These are phyloP conservation scores for Solanum chacoense DNA, from an alignment of 305 asterid genomes.

Conservation along the genomic window DNA sequence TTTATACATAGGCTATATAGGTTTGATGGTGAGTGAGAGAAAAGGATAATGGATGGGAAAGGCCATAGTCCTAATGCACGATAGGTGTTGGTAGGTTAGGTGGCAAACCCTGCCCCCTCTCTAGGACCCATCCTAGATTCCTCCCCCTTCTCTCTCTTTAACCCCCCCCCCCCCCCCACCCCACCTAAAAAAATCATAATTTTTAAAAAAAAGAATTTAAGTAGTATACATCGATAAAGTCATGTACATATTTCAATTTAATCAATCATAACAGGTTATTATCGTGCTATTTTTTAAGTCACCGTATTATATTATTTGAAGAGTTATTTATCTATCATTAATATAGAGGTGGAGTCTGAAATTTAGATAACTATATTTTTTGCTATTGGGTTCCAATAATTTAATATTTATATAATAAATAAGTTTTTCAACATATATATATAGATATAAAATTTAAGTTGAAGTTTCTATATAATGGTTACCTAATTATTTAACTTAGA, in stretches of 20 bases:
- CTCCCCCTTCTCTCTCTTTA: constrained; percentile 10
- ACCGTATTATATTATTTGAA: not conserved
- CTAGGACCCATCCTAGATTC: constrained; percentile 51
- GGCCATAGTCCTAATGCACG: constrained; percentile 41
- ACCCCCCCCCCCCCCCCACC: not conserved
- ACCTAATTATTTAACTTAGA: too few species aligned
- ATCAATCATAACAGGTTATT: not conserved
- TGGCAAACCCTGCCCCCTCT: constrained; percentile 49
- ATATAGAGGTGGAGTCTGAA: not conserved
- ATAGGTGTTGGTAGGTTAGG: constrained; percentile 68
- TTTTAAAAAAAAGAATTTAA: too few species aligned
- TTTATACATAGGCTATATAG: not conserved
- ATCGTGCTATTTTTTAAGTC: not conserved
- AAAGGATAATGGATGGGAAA: constrained; percentile 29
- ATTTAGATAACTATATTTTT: not conserved
- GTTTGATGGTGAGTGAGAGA: not conserved
- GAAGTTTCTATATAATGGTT: not conserved
- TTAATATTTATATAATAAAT: not conserved
- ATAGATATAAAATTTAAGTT: not conserved
- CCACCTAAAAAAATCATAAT: too few species aligned
- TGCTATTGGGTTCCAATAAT: not conserved
- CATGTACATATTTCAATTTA: not conserved
- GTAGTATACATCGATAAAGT: not conserved
- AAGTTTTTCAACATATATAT: not conserved
- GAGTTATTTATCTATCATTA: not conserved